Conservation (phyloP, 139 green algal genomes). For the Tetraselmis chui region DNA sequence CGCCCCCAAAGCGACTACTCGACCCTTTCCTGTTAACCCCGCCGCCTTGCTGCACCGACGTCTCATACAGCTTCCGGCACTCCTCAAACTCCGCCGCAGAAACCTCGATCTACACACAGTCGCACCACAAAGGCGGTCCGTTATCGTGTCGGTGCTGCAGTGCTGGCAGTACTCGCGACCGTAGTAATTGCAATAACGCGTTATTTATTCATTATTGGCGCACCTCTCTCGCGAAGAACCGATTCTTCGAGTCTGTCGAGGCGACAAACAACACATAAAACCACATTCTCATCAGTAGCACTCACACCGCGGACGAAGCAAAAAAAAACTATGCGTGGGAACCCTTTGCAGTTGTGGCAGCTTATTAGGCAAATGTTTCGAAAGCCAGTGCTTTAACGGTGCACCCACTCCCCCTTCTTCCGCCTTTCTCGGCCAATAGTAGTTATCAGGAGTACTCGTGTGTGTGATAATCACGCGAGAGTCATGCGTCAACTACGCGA, state of each 20-base stretch:
- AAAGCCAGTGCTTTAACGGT: background rate
- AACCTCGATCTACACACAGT: background rate
- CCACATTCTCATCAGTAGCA: too few relatives aligned
- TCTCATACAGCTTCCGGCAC: background rate
- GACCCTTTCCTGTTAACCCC: background rate
- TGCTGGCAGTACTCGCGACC: background rate
- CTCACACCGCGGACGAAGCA: background rate
- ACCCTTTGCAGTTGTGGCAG: too few relatives aligned
- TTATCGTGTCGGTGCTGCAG: background rate
- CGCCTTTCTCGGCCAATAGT: too few relatives aligned
- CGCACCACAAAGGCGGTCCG: background rate
- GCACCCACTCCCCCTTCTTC: background rate
- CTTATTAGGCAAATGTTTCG: background rate
- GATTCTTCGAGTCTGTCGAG: background rate
- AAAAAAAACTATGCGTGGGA: too few relatives aligned
- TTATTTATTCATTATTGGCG: too few relatives aligned
- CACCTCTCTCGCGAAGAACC: background rate
- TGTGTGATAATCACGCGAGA: background rate
- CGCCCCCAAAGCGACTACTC: background rate
- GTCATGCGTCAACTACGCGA: background rate
- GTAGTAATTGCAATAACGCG: background rate
- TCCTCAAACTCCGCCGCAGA: background rate
- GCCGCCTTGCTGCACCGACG: background rate
- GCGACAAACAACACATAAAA: too few relatives aligned
- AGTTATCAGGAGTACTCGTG: background rate